Evolutionary conservation across 495 filamentous ascomycete species (phyloP), one percentile per base, ranked within the genome.

Genomic region (Parmelia sp.): DNA sequence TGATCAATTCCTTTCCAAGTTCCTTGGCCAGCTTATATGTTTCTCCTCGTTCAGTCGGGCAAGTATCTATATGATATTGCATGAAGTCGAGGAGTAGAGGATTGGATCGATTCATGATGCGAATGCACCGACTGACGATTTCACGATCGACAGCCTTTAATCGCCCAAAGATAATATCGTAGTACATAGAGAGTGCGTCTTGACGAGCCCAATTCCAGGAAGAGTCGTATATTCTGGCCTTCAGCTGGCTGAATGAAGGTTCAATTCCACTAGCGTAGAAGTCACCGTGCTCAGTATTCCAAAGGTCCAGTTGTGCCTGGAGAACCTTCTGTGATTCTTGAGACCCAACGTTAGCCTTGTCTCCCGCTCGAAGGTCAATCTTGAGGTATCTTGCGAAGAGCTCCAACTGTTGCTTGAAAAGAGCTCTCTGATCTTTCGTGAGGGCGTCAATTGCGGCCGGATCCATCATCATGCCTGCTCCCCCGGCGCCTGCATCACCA

Each of bases 61-160:
- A 97, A 79, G 97, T 92, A 71, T 99, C 95, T 74, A 99, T 97
- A 79, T 99, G 94, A 69, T 99, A 97, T 70, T 97, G 95, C 94
- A 99, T 99, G 77, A 97, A 97, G 67, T 99, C 93, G 55, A 99
- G 83, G 14, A 99, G 86, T 25, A 88, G 84, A 3, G 94, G 95
- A 71, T 96, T 99, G 31, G 94, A 96, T 35, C 93, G 89, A 79
- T 97, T 99, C 94, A 99, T 99, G 78, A 99, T 92, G 63, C 89
- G 89, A 72, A 99, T 99, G 76, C 94, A 97, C 71, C 90, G 92
- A 74, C 92, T 96, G 70, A 99, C 94, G 72, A 97, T 99, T 75
- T 99, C 94, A 58, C 94, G 89, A 70, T 99, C 94, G 17, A 99
- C 90, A 29, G 87, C 90, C 78, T 90, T 86, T 29, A 99, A 83